phyloP scores from a whole-genome alignment of 2,329 filamentous ascomycete genomes.

The Aureobasidium sp. region DNA sequence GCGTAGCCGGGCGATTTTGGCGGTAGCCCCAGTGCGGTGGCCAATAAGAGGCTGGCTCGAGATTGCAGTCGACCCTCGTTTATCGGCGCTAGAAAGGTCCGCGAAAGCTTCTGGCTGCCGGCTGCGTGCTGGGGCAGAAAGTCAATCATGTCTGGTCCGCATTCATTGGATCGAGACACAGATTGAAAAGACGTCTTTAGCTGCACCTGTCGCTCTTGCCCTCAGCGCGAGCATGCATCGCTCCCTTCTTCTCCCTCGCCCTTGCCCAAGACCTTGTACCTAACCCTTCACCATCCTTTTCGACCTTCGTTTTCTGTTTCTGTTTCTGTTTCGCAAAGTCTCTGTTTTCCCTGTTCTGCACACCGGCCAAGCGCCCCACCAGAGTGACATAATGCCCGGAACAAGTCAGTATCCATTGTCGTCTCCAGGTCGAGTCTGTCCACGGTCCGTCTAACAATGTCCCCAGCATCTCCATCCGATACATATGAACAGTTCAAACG shows the following conservation, averaged over 20 bases:
- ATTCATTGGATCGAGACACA: not conserved
- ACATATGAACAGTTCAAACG: slow-evolving; percentile 20
- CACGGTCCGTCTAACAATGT: not conserved
- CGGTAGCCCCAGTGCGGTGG: not conserved
- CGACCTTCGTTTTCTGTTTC: not conserved
- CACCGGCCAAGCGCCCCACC: slow-evolving; percentile 5
- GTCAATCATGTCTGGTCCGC: slow-evolving; percentile 3
- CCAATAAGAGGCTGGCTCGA: not conserved
- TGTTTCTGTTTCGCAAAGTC: not conserved
- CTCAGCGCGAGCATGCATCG: not conserved
- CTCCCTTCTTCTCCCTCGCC: not conserved
- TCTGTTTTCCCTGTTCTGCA: not conserved
- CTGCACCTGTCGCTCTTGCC: slow-evolving; percentile 7
- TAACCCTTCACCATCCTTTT: not conserved
- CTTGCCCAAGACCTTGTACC: not conserved
- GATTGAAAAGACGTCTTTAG: slow-evolving; percentile 8
- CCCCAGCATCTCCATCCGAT: slow-evolving; percentile 20
- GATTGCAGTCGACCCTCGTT: not conserved
- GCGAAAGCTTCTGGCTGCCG: slow-evolving; percentile 1
- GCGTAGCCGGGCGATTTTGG: not conserved
- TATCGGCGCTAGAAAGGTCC: slow-evolving; percentile 6
- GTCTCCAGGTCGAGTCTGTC: not conserved
- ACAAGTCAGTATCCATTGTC: slow-evolving; percentile 12
- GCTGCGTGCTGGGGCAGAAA: slow-evolving; percentile 4
- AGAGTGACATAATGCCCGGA: slow-evolving; percentile 13